These are phyloP conservation scores for Boletus rufocinnamomeus DNA, from an alignment of 768 basidiomycete genomes.

Conservation along the genomic window DNA sequence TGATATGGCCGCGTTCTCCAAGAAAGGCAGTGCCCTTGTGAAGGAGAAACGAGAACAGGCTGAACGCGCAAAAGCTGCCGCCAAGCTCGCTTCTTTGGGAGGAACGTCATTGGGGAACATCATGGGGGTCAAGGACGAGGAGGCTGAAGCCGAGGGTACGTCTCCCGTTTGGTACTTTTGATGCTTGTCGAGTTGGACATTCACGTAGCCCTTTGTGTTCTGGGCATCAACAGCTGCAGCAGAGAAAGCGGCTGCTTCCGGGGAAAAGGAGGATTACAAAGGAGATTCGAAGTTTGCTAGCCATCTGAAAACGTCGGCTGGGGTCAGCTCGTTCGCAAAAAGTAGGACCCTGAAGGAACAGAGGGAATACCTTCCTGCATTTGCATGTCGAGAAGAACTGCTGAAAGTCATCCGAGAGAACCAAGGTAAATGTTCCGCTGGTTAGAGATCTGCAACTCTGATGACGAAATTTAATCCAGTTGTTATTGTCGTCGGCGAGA, in stretches of 20 bases:
- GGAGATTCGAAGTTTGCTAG: constrained; percentile 97
- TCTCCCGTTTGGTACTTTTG: constrained; percentile 25
- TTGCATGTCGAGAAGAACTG: constrained; percentile 93
- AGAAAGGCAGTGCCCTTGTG: constrained; percentile 94
- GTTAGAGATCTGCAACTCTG: not conserved
- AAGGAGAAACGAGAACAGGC: constrained; percentile 96
- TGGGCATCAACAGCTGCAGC: constrained; percentile 48
- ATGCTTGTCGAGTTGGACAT: constrained; percentile 64
- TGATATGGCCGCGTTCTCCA: constrained; percentile 94
- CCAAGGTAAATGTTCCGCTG: constrained; percentile 63
- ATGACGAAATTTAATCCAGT: constrained; percentile 48
- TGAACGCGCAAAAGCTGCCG: constrained; percentile 94
- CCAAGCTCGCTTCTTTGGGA: constrained; percentile 88
- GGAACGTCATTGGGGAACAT: constrained; percentile 96
- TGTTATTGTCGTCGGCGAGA: constrained; percentile 95
- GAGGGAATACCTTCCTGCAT: constrained; percentile 94
- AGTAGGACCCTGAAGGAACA: constrained; percentile 90
- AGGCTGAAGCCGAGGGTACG: constrained; percentile 89
- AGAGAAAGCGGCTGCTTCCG: constrained; percentile 49
- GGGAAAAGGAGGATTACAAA: constrained; percentile 72
- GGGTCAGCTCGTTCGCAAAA: constrained; percentile 80
- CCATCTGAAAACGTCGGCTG: constrained; percentile 79
- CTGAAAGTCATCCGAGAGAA: constrained; percentile 89
- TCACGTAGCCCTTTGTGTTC: constrained; percentile 63
- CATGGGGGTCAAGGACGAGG: constrained; percentile 95